Evolutionary conservation across 768 basidiomycete genomes (phyloP), one percentile per base, ranked within the genome.

Genomic region (Podaxis mareebaensis): DNA sequence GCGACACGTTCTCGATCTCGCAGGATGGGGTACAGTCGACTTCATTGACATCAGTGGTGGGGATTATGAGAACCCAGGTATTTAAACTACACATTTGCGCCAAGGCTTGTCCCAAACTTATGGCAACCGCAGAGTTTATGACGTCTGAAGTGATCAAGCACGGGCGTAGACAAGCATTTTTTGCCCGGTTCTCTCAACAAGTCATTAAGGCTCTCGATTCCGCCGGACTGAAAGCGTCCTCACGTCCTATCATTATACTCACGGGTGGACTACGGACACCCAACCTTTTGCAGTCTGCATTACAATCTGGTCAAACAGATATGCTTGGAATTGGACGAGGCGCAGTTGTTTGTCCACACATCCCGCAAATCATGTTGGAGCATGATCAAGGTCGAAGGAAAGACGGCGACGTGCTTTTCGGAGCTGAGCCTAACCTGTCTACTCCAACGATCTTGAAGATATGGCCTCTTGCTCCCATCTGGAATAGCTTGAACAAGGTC

Each of bases 21-120:
- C 88, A 0, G 71, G 73, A 42, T 92, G 92, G 87, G 81, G 81
- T 1, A 74, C 76, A 17, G 69, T 96, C 4, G 94, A 96, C 72
- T 90, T 94, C 69, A 85, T 96, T 56, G 94, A 96, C 73, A 84
- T 96, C 64, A 92, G 89, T 60, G 94, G 94, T 1, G 94, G 94
- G 0, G 88, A 89, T 70, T 96, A 96, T 67, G 91, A 93, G 69
- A 84, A 81, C 17, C 89, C 91, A 67, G 85, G 93, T 89, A 7
- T 24, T 44, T 30, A 5, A 22, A 26, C 13, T 42, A 20, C 36
- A 26, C 63, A 63, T 42, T 4, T 54, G 17, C 20, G 30, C 13
- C 20, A 0, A 28, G 5, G 10, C 10, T 22, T 12, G 2, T 51
- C 10, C 44, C 20, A 28, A 51, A 13, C 20, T 26, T 6, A 51